Evolutionary conservation across 768 basidiomycete genomes (phyloP).

Genomic region (Pulveroboletus sp.): DNA sequence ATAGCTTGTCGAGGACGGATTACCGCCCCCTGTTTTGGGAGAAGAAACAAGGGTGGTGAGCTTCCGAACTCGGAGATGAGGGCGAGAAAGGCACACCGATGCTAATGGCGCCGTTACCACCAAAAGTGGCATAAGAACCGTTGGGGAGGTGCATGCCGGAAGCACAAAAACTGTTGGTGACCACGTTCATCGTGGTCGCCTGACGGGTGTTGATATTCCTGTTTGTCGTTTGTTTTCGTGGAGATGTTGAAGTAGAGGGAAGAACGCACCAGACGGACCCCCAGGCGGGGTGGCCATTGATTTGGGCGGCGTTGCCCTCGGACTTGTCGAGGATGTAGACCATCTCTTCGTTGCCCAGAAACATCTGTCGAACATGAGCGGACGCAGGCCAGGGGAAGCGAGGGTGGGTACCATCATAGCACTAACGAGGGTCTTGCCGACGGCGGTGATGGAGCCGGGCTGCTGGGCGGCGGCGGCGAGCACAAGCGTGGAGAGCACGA

Average conservation of each 20-base stretch:
- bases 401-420: slow-evolving; percentile 44
- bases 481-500: slow-evolving; percentile 3
- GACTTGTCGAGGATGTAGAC: slow-evolving; percentile 91
- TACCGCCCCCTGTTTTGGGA: slow-evolving; percentile 30
- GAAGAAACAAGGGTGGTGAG: slow-evolving; percentile 24
- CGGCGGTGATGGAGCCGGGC: slow-evolving; percentile 17
- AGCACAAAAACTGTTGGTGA: slow-evolving; percentile 72
- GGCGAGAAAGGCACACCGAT: slow-evolving; percentile 29
- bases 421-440: slow-evolving; percentile 37
- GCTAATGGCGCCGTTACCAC: slow-evolving; percentile 67
- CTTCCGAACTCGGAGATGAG: slow-evolving; percentile 16
- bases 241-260: background rate
- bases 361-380: slow-evolving; percentile 46
- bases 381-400: background rate
- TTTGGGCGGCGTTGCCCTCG: slow-evolving; percentile 62
- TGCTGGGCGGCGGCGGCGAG: slow-evolving; percentile 9
- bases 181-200: slow-evolving; percentile 33
- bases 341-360: slow-evolving; percentile 70
- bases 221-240: background rate
- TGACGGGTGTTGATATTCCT: slow-evolving; percentile 20
- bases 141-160: slow-evolving; percentile 79
- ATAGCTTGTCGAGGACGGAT: slow-evolving; percentile 28
- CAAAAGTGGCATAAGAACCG: slow-evolving; percentile 67
- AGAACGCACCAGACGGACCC: slow-evolving; percentile 54
- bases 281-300: slow-evolving; percentile 71